A percentile compares a stretch with the other conserved stretches of the same genome.
phyloP scores from a whole-genome alignment of 2,329 filamentous ascomycete species.

The Ophiostoma angusticollis region DNA sequence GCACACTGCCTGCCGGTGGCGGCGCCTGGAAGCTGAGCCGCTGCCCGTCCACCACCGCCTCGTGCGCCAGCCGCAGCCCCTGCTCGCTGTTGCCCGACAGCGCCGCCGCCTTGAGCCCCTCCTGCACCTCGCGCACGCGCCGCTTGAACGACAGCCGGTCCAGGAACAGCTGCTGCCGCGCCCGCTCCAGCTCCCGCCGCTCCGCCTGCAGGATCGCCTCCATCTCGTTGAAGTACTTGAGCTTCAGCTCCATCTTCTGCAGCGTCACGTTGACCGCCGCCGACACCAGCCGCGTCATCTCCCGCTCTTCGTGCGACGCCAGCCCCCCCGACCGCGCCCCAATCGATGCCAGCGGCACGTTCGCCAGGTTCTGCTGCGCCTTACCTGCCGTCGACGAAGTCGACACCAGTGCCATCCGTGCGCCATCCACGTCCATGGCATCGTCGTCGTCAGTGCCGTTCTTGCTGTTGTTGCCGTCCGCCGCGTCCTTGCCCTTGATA shows the following conservation, averaged over 20 bases:
- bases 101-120: slow-evolving; percentile 49
- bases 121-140: slow-evolving; percentile 71
- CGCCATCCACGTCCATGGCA: slow-evolving; percentile 52
- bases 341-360: slow-evolving; percentile 72
- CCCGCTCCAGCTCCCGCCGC: slow-evolving; percentile 80
- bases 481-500: slow-evolving; percentile 48
- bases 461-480: slow-evolving; percentile 28
- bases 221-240: slow-evolving; percentile 94
- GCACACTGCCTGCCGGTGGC: slow-evolving; percentile 30
- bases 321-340: slow-evolving; percentile 78
- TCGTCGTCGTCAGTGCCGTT: slow-evolving; percentile 49
- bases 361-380: slow-evolving; percentile 38
- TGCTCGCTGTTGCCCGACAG: slow-evolving; percentile 37
- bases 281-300: slow-evolving; percentile 88
- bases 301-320: slow-evolving; percentile 89
- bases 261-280: slow-evolving; percentile 88
- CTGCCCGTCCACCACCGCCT: slow-evolving; percentile 34
- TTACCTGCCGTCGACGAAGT: slow-evolving; percentile 50
- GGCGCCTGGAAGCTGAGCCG: slow-evolving; percentile 40
- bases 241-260: slow-evolving; percentile 89
- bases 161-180: slow-evolving; percentile 83
- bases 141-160: slow-evolving; percentile 85
- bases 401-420: slow-evolving; percentile 25
- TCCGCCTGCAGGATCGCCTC: slow-evolving; percentile 86
- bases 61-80: slow-evolving; percentile 34